A percentile compares a stretch with the other conserved stretches of the same genome.
Evolutionary conservation across 2,329 filamentous ascomycete genomes (phyloP).

Genomic region (Beauveria pseudobassiana): DNA sequence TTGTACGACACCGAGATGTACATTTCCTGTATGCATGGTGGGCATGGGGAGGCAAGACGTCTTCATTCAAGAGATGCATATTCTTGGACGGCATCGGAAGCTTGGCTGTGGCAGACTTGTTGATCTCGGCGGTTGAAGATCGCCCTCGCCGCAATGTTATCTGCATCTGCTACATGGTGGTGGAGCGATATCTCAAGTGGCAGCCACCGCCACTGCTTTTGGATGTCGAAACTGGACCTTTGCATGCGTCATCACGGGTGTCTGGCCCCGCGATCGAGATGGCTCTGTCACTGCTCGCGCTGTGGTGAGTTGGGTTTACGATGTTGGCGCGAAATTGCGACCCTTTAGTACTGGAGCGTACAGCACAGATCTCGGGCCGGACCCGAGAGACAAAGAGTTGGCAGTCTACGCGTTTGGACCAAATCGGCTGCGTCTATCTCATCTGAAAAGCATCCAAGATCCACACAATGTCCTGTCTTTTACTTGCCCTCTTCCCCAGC

Average conservation of each 20-base stretch:
- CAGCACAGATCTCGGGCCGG: slow-evolving; percentile 54
- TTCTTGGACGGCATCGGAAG: slow-evolving; percentile 45
- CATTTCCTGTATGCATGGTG: slow-evolving; percentile 51
- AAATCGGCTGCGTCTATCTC: slow-evolving; percentile 41
- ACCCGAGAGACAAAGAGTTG: slow-evolving; percentile 47
- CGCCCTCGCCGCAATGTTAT: slow-evolving; percentile 49
- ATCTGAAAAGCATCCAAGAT: slow-evolving; percentile 43
- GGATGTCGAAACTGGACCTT: slow-evolving; percentile 58
- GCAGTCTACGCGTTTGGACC: slow-evolving; percentile 49
- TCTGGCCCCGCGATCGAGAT: slow-evolving; percentile 48
- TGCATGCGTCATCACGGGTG: slow-evolving; percentile 55
- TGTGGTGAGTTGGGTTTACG: slow-evolving; percentile 49
- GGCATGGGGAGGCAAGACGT: slow-evolving; percentile 53
- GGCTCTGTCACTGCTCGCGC: slow-evolving; percentile 34
- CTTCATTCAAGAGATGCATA: slow-evolving; percentile 55
- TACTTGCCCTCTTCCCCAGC: slow-evolving; percentile 42
- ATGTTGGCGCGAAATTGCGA: slow-evolving; percentile 37
- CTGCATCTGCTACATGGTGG: slow-evolving; percentile 56
- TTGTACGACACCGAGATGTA: slow-evolving; percentile 56
- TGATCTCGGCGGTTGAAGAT: slow-evolving; percentile 38
- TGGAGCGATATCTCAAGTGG: slow-evolving; percentile 38
- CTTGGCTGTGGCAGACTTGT: slow-evolving; percentile 22
- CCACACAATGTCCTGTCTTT: slow-evolving; percentile 45
- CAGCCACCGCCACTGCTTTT: slow-evolving; percentile 44
- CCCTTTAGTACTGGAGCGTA: slow-evolving; percentile 46